Conservation (phyloP, 306 rosid genomes). For the Trichosanthes cucumerina region DNA sequence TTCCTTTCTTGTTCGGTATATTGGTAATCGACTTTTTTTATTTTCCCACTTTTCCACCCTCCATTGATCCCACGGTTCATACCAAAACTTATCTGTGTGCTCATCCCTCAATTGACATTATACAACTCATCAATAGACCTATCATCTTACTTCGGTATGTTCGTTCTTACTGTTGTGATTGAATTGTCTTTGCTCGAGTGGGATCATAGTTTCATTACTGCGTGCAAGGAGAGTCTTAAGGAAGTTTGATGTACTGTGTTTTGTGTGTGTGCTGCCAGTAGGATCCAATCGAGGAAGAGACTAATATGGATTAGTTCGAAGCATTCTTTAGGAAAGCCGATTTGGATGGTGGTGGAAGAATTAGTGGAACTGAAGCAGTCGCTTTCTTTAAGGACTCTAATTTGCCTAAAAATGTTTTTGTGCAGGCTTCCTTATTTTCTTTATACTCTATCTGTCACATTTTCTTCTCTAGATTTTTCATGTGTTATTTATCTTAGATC, state of each 20-base stretch:
- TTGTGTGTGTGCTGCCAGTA: conserved; percentile 17
- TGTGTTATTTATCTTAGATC: too few species aligned
- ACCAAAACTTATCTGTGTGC: neutral
- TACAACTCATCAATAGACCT: neutral
- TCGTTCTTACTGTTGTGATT: neutral
- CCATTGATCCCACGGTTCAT: neutral
- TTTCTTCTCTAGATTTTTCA: too few species aligned
- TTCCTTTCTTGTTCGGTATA: neutral
- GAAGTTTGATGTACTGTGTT: conserved; percentile 10
- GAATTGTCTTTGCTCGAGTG: neutral
- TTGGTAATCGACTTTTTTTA: neutral
- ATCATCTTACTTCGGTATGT: neutral
- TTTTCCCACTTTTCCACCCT: neutral
- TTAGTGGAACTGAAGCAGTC: too few species aligned
- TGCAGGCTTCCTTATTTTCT: too few species aligned
- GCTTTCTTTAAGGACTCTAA: too few species aligned
- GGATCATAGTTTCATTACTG: neutral
- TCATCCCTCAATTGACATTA: neutral
- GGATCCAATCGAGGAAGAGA: conserved; percentile 30
- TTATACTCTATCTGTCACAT: too few species aligned
- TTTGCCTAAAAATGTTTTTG: too few species aligned
- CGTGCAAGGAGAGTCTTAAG: neutral
- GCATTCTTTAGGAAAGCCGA: conserved; percentile 68
- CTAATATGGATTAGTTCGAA: conserved; percentile 77
- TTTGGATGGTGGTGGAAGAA: too few species aligned